Percentiles rank a stretch among this genome's conserved stretches.
These are phyloP conservation scores for Cystobasidium pallidum DNA, from an alignment of 1,284 basidiomycete genomes.

Conservation along the genomic window DNA sequence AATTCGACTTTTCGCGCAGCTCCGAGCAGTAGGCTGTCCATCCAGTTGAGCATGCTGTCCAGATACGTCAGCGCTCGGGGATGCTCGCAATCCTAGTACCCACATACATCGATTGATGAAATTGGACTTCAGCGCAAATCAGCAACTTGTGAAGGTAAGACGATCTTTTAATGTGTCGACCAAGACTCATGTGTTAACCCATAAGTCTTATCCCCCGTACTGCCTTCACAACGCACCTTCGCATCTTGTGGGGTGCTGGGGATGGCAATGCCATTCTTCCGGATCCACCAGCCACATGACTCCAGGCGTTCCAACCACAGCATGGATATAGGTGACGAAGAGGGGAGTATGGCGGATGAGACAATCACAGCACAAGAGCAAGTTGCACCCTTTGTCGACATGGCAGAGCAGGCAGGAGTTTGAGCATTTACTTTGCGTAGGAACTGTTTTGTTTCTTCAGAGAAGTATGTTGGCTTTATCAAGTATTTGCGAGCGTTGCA, in stretches of 20 bases:
- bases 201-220: background rate
- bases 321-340: constrained; percentile 10
- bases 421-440: too few species aligned
- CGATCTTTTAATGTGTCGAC: background rate
- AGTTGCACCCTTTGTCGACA: constrained; percentile 7
- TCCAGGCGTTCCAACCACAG: background rate
- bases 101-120: constrained; percentile 26
- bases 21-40: constrained; percentile 1
- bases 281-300: background rate
- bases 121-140: background rate
- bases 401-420: constrained; percentile 4
- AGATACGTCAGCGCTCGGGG: background rate
- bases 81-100: background rate
- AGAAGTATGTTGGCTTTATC: too few species aligned
- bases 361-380: background rate
- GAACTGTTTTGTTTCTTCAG: too few species aligned
- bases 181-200: too few species aligned
- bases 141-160: constrained; percentile 12
- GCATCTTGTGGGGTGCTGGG: constrained; percentile 1
- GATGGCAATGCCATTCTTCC: constrained; percentile 12
- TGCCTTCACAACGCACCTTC: constrained; percentile 3
- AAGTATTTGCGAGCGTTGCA: too few species aligned
- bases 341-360: constrained; percentile 3
- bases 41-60: background rate
- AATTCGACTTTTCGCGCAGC: background rate